A percentile compares a stretch with the other conserved stretches of the same genome.
These are phyloP conservation scores for Escovopsis sp. DNA, from an alignment of 2,329 filamentous ascomycete species.

Conservation along the genomic window DNA sequence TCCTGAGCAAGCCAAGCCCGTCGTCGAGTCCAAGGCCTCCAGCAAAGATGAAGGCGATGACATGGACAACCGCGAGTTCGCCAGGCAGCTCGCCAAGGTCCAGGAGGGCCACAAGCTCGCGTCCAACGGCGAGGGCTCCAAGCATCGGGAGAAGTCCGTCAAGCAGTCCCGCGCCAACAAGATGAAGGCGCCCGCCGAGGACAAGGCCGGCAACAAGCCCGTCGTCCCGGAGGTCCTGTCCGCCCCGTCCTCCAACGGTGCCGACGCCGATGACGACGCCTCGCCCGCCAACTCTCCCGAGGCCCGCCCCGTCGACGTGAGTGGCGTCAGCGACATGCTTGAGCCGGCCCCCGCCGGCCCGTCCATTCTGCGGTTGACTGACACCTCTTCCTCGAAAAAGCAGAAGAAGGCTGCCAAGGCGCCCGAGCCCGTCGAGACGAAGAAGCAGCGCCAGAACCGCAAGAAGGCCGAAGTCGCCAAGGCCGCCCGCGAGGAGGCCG, in stretches of 20 bases:
- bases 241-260: slow-evolving; percentile 54
- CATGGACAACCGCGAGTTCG: slow-evolving; percentile 60
- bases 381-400: slow-evolving; percentile 44
- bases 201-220: slow-evolving; percentile 30
- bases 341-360: slow-evolving; percentile 54
- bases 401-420: slow-evolving; percentile 47
- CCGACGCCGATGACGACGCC: slow-evolving; percentile 65
- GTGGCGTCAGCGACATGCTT: slow-evolving; percentile 82
- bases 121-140: slow-evolving; percentile 36
- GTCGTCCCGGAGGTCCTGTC: slow-evolving; percentile 14
- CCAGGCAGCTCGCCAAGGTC: slow-evolving; percentile 53
- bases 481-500: slow-evolving; percentile 57
- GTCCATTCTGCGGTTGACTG: slow-evolving; percentile 64
- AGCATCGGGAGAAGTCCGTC: slow-evolving; percentile 52
- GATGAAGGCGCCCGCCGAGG: slow-evolving; percentile 25
- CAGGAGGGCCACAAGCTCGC: slow-evolving; percentile 53
- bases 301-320: slow-evolving; percentile 38
- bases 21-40: slow-evolving; percentile 10
- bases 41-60: slow-evolving; percentile 29
- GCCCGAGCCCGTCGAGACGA: slow-evolving; percentile 59
- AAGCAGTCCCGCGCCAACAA: slow-evolving; percentile 51
- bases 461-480: slow-evolving; percentile 76
- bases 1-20: slow-evolving; percentile 2
- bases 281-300: slow-evolving; percentile 37
- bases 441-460: slow-evolving; percentile 90